These are phyloP conservation scores for Hippophae gyantsensis DNA, from an alignment of 306 rosid genomes.

Conservation along the genomic window DNA sequence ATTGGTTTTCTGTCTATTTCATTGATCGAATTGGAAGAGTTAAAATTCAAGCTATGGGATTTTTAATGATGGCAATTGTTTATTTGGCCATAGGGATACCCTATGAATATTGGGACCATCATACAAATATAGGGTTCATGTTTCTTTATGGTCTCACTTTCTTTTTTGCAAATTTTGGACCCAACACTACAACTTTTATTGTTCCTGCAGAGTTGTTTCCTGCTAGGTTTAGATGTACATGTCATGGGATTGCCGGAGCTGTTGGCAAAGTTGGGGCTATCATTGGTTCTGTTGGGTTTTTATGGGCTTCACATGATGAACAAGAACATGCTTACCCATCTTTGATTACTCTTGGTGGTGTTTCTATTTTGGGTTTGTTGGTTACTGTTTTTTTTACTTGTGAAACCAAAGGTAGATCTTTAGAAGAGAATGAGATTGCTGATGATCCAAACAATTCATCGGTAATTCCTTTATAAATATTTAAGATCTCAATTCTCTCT, in stretches of 20 bases:
- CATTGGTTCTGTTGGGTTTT: constrained; percentile 59
- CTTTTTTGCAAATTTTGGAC: constrained; percentile 78
- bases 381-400: constrained; percentile 46
- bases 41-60: constrained; percentile 55
- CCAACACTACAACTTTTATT: constrained; percentile 73
- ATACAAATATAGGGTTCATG: constrained; percentile 24
- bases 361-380: constrained; percentile 43
- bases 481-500: too few relatives aligned
- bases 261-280: constrained; percentile 61
- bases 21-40: constrained; percentile 42
- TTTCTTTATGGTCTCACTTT: constrained; percentile 58
- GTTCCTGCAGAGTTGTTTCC: constrained; percentile 77
- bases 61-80: constrained; percentile 42
- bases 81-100: constrained; percentile 48
- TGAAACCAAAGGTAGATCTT: constrained; percentile 62
- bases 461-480: too few relatives aligned
- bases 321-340: constrained; percentile 21
- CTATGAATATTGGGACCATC: constrained; percentile 30
- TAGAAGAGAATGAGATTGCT: constrained; percentile 61
- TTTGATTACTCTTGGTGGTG: constrained; percentile 45
- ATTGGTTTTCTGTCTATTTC: constrained; percentile 35
- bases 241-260: constrained; percentile 80
- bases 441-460: not conserved
- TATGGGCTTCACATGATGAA: constrained; percentile 31
- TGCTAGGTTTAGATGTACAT: constrained; percentile 62